Base-by-base conservation (phyloP, 2,329 filamentous ascomycete genomes). In the Microsporum ferrugineum region DNA sequence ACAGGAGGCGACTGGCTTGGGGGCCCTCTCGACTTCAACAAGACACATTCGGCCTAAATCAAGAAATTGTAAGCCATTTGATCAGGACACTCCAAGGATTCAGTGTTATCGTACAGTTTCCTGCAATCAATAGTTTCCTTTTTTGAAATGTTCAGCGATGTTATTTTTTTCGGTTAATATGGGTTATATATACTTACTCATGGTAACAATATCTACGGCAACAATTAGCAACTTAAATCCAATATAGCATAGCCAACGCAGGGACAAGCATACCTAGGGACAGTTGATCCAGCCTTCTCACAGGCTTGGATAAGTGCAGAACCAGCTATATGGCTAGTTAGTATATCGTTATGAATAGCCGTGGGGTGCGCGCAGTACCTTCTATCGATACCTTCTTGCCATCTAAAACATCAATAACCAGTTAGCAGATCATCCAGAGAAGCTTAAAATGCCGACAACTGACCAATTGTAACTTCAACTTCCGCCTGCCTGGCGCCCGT, bases 241-340 rank as follows among this genome's bases (percentile, higher is more conserved):
- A 45, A n/a, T 34, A 14, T 36, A 51, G 3, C 5, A 45, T 2
- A 23, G 14, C 47, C 41, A 31, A 6, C 61, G 5, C 39, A 57
- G 29, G 6, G 12, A 34, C 58, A 61, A 49, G 72, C 80, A 70
- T 78, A 89, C 88, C 88, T 91, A 69, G 92, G 92, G 72, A 97
- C 82, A 65, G 88, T 94, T 67, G 82, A 84, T 72, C 94, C 94
- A 66, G 92, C 94, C 81, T 99, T 96, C 79, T 99, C 94, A 81
- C 94, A 99, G 73, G 94, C 94, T 80, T 99, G 94, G 75, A 99
- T 99, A 71, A 99, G 84, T 72, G 94, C 92, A 70, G 94, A 94
- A 68, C 92, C 92, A 78, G 92, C 92, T 96, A 75, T 75, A 59
- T 51, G 43, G 39, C 58, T 10, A 23, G 59, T 61, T 41, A 65